Evolutionary conservation across 1,139 yeast species (phyloP).

Genomic region (Blastobotrys buckinghamii): DNA sequence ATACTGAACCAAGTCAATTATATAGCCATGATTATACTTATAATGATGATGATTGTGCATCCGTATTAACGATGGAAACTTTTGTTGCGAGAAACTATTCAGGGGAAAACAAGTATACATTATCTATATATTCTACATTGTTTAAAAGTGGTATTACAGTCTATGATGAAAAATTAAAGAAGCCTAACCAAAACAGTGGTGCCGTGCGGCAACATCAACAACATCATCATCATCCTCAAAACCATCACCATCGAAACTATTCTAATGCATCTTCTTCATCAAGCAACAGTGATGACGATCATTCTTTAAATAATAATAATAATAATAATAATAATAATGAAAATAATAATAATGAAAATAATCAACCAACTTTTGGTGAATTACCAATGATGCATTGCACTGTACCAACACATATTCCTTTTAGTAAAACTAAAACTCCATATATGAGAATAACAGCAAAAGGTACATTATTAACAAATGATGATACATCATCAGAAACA

Average conservation of each 20-base stretch:
- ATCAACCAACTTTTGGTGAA: too few relatives aligned
- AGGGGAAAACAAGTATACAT: not conserved
- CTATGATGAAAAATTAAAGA: not conserved
- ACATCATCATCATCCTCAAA: not conserved
- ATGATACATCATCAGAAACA: not conserved
- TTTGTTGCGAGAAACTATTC: constrained; percentile 2
- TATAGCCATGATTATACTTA: not conserved
- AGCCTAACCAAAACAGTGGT: too few relatives aligned
- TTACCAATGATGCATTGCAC: not conserved
- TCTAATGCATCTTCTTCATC: too few relatives aligned
- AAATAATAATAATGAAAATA: not conserved
- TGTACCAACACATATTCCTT: constrained; percentile 8
- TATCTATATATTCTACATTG: constrained; percentile 5
- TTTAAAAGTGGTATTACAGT: constrained; percentile 5
- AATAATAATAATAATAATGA: not conserved
- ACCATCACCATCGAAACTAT: too few relatives aligned
- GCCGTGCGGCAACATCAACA: not conserved
- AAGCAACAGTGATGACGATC: not conserved
- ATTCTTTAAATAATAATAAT: too few relatives aligned
- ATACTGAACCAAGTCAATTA: too few relatives aligned
- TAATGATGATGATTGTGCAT: not conserved
- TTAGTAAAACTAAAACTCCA: constrained; percentile 4
- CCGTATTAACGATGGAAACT: not conserved
- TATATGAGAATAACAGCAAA: constrained; percentile 3
- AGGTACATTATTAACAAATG: constrained; percentile 1